Evolutionary conservation across 139 green algal species (phyloP).

Genomic region (Tetratostichococcus sp.): DNA sequence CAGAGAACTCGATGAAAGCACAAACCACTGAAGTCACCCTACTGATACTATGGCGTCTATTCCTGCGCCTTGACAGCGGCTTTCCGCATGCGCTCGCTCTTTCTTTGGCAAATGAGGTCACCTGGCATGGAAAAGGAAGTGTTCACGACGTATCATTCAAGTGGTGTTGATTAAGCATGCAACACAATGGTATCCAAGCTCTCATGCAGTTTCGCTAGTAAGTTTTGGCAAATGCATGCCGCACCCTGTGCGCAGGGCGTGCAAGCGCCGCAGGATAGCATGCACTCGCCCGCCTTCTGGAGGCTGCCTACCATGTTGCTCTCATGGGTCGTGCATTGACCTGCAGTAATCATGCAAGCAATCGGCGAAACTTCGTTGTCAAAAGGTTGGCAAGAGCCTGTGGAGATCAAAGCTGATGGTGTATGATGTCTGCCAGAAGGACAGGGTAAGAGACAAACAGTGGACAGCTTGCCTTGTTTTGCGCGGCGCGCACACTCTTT

Average conservation of each 20-base stretch:
- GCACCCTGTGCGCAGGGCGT: constrained; percentile 25
- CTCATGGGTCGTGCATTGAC: neutral
- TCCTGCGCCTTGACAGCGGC: neutral
- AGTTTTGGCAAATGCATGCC: too few relatives aligned
- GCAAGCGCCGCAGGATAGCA: constrained; percentile 43
- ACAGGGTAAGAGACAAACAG: too few relatives aligned
- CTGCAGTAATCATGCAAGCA: too few relatives aligned
- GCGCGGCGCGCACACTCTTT: neutral
- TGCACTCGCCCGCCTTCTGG: constrained; percentile 31
- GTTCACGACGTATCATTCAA: too few relatives aligned
- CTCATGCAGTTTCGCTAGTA: too few relatives aligned
- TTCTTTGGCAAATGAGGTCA: neutral
- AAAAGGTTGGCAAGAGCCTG: too few relatives aligned
- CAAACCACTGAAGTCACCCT: too few relatives aligned
- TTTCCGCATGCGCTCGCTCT: neutral
- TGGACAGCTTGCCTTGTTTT: neutral
- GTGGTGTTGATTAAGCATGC: too few relatives aligned
- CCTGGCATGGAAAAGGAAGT: neutral
- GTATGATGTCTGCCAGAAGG: too few relatives aligned
- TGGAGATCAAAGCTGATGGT: neutral
- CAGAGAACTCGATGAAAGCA: too few relatives aligned
- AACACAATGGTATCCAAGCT: too few relatives aligned
- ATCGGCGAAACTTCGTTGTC: too few relatives aligned
- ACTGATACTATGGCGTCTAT: neutral
- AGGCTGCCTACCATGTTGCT: neutral